Evolutionary conservation across 2,329 filamentous ascomycete species (phyloP), one percentile per base, ranked within the genome.

Genomic region (Exophiala alcalophila): DNA sequence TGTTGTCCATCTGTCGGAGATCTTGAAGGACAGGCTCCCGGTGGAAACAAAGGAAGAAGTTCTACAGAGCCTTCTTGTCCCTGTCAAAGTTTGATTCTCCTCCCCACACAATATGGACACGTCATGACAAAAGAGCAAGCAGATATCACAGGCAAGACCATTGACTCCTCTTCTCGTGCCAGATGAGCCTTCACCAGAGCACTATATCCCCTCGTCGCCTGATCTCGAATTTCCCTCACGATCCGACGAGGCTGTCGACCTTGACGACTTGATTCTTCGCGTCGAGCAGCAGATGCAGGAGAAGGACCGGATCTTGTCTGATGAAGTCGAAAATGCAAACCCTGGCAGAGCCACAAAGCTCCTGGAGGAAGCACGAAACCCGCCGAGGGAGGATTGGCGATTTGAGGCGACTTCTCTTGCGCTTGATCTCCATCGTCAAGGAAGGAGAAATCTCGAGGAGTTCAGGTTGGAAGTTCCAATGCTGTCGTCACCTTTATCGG

Each of bases 261-360:
- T 31, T 9, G 45, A 48, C 21, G 28, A 32, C 12, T 26, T 35
- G 9, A 35, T 44, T 15, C 20, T 32, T 7, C 33, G 39, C 10
- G 12, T 44, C 5, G 45, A 48, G 8, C 19, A 15, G 10, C 23
- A 36, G 26, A 49, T 40, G 25, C 8, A 44, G 26, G 26, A 43
- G n/a, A 27, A 25, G 9, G 40, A 29, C 20, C 31, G 23, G 20
- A 32, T 35, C 21, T 14, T 5, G 4, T 35, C 26, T 8, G 36
- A 40, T 11, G 15, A 20, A 11, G 7, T 24, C 10, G 11, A 23
- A 11, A 5, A 21, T 12, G 7, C 11, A 11, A 21, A 24, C 23
- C 29, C 21, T 4, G 12, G 25, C 7, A 26, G 15, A 26, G 11
- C 27, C 23, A 32, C 24, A 20, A 20, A 27, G 6, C 3, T 40